Evolutionary conservation across 2,329 filamentous ascomycete genomes (phyloP).

Genomic region (Diplocarpon rosae): DNA sequence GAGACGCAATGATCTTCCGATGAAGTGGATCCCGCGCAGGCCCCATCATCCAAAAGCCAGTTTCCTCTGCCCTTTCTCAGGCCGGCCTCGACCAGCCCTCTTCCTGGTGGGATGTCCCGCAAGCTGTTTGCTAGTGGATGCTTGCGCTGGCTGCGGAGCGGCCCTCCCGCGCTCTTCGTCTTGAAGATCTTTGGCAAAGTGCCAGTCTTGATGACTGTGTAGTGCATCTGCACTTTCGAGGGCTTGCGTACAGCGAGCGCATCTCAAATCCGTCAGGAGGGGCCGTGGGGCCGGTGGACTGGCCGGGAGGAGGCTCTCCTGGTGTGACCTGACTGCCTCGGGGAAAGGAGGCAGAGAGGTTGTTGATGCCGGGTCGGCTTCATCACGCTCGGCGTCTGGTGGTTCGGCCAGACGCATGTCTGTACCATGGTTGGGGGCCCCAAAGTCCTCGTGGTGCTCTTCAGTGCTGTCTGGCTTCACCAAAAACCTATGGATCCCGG

Average conservation of each 20-base stretch:
- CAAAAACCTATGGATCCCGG: slow-evolving; percentile 26
- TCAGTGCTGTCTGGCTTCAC: slow-evolving; percentile 19
- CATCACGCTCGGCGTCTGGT: slow-evolving; percentile 7
- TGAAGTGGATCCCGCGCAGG: background rate
- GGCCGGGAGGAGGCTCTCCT: slow-evolving; percentile 14
- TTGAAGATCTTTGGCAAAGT: slow-evolving; percentile 81
- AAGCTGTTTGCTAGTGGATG: slow-evolving; percentile 23
- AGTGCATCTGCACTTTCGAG: slow-evolving; percentile 47
- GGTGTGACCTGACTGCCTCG: slow-evolving; percentile 25
- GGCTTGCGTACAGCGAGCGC: slow-evolving; percentile 53
- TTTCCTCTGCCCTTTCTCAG: slow-evolving; percentile 48
- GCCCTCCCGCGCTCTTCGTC: slow-evolving; percentile 29
- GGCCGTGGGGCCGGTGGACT: slow-evolving; percentile 24
- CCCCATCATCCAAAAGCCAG: slow-evolving; percentile 38
- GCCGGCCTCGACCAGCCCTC: slow-evolving; percentile 16
- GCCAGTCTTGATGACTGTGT: slow-evolving; percentile 83
- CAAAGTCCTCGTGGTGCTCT: slow-evolving; percentile 25
- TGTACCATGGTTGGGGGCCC: slow-evolving; percentile 17
- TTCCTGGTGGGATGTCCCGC: slow-evolving; percentile 23
- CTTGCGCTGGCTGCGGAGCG: slow-evolving; percentile 1
- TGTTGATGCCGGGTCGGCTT: slow-evolving; percentile 8
- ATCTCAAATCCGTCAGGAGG: slow-evolving; percentile 36
- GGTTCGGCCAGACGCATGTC: slow-evolving; percentile 11
- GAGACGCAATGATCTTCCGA: slow-evolving; percentile 3
- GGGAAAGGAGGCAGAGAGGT: slow-evolving; percentile 9